Percentiles rank a stretch among this genome's conserved stretches.
Evolutionary conservation across 192 early-diverging fungal genomes (phyloP).

Genomic region (Phycomyces nitens): DNA sequence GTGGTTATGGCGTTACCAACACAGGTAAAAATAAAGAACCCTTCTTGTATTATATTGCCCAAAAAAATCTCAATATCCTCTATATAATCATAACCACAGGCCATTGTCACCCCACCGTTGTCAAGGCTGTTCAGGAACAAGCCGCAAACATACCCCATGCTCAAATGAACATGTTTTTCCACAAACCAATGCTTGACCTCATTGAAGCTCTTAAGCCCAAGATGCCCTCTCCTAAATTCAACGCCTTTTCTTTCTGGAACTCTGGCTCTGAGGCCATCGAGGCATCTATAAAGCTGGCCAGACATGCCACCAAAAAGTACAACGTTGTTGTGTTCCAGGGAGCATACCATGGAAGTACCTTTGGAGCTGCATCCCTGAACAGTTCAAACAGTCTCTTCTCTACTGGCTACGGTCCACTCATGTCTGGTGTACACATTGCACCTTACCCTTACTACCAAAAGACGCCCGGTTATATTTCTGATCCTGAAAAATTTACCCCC

Average conservation of each 20-base stretch:
- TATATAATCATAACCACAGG: conserved; percentile 24
- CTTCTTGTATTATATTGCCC: too few relatives aligned
- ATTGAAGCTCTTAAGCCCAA: conserved; percentile 19
- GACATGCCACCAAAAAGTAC: conserved; percentile 39
- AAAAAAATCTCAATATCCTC: too few relatives aligned
- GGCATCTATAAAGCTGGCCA: conserved; percentile 35
- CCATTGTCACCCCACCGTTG: conserved; percentile 42
- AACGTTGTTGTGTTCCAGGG: conserved; percentile 42
- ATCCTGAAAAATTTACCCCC: conserved; percentile 16
- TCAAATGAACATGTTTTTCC: conserved; percentile 37
- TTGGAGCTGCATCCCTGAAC: conserved; percentile 36
- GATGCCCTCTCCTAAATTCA: conserved; percentile 27
- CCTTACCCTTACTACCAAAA: conserved; percentile 27
- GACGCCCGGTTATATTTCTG: conserved; percentile 8
- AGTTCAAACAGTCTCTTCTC: conserved; percentile 33
- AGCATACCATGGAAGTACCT: conserved; percentile 36
- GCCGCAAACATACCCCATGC: conserved; percentile 29
- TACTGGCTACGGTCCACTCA: conserved; percentile 36
- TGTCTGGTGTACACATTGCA: conserved; percentile 36
- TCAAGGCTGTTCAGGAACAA: conserved; percentile 41
- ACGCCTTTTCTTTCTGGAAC: conserved; percentile 39
- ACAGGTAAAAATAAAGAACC: conserved; percentile 23
- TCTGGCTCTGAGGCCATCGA: conserved; percentile 43
- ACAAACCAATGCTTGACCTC: conserved; percentile 36
- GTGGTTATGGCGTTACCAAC: conserved; percentile 37